Evolutionary conservation across 176 grass and related monocot species (phyloP).

Genomic region (Thalia dealbata): DNA sequence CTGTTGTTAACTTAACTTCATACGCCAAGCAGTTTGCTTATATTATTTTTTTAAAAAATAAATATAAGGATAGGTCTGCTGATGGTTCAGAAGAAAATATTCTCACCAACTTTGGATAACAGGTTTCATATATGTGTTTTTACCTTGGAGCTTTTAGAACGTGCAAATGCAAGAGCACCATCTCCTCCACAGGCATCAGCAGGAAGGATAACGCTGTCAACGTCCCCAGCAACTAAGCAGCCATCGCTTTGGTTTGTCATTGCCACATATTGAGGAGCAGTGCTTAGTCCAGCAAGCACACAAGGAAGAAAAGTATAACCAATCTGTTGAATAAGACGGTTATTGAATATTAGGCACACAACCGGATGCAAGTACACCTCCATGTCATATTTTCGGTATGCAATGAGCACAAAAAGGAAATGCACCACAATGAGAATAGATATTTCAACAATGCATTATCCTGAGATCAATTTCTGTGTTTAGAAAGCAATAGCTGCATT

Average conservation of each 20-base stretch:
- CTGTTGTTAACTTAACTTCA: no score
- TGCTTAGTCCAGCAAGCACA: slow-evolving; percentile 75
- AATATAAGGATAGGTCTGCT: neutral
- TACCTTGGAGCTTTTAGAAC: slow-evolving; percentile 53
- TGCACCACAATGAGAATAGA: no score
- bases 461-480: no score
- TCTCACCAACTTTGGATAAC: neutral
- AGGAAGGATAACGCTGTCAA: slow-evolving; percentile 83
- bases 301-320: slow-evolving; percentile 92
- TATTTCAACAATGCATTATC: no score
- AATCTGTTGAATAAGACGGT: slow-evolving; percentile 39
- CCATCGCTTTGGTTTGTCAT: slow-evolving; percentile 25
- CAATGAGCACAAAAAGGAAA: neutral
- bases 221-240: slow-evolving; percentile 51
- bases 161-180: slow-evolving; percentile 72
- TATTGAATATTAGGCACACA: slow-evolving; percentile 6
- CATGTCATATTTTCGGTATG: neutral
- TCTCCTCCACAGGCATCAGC: slow-evolving; percentile 72
- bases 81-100: slow-evolving; percentile 5
- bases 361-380: neutral
- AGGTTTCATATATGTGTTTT: neutral
- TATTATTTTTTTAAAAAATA: no score
- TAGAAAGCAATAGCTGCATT: no score
- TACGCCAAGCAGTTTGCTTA: no score
- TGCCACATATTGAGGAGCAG: slow-evolving; percentile 68